Conservation (phyloP, 163 green algal species). For the Smithsoniella earleae region DNA sequence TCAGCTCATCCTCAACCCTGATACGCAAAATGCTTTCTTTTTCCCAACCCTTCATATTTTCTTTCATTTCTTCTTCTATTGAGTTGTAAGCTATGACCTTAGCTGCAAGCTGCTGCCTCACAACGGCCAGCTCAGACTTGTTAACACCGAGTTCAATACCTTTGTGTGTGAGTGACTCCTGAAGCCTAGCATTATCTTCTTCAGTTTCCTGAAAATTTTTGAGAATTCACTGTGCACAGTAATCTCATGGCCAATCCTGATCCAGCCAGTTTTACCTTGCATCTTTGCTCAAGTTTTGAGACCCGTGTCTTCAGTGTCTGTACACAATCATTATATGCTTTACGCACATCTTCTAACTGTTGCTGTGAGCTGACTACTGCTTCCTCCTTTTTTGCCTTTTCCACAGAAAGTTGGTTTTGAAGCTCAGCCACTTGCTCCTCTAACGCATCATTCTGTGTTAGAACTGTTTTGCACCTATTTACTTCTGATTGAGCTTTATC, state of each 20-base stretch:
- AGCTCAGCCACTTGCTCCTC: background rate
- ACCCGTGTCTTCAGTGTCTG: background rate
- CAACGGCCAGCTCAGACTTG: too few species aligned
- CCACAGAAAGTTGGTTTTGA: background rate
- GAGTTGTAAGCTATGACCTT: background rate
- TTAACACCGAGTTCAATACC: too few species aligned
- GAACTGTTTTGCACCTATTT: background rate
- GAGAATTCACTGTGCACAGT: background rate
- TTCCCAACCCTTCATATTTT: slow-evolving; percentile 12
- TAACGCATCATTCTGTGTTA: background rate
- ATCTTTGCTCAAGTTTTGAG: background rate
- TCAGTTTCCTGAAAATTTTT: background rate
- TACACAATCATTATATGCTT: background rate
- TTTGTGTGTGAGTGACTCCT: too few species aligned
- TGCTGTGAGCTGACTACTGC: background rate
- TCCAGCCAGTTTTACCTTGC: background rate
- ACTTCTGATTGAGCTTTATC: background rate
- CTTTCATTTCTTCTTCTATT: background rate
- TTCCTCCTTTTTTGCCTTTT: background rate
- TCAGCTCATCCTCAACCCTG: background rate
- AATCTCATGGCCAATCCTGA: background rate
- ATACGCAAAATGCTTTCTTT: background rate
- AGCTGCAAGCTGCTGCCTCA: background rate
- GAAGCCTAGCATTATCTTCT: background rate
- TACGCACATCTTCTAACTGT: background rate